Conservation (phyloP, 805 yeast genomes). For the Lipomyces kockii region DNA sequence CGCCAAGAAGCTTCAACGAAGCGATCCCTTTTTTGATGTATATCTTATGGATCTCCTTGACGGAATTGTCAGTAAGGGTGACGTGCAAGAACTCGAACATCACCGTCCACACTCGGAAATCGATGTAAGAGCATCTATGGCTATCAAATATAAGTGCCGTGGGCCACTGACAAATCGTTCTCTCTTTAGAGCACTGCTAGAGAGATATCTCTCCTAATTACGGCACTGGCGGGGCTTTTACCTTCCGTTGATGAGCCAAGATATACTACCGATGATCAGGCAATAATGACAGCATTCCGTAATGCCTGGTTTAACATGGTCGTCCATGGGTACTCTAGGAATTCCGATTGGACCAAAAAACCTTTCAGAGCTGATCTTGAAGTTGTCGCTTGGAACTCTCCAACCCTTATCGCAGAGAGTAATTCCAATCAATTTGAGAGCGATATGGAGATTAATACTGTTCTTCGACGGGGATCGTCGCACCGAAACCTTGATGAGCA, state of each 20-base stretch:
- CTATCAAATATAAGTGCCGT: background rate
- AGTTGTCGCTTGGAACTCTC: conserved; percentile 82
- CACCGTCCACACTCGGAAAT: conserved; percentile 64
- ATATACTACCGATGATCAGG: conserved; percentile 51
- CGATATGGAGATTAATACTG: conserved; percentile 88
- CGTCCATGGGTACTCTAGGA: conserved; percentile 81
- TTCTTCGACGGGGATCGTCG: conserved; percentile 86
- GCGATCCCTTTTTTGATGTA: conserved; percentile 55
- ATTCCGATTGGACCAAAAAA: conserved; percentile 58
- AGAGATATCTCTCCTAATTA: conserved; percentile 66
- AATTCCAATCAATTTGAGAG: conserved; percentile 87
- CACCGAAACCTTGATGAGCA: conserved; percentile 79
- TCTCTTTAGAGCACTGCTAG: conserved; percentile 54
- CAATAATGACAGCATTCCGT: conserved; percentile 65
- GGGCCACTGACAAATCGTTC: background rate
- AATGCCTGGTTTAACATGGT: conserved; percentile 94
- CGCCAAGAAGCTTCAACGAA: conserved; percentile 43
- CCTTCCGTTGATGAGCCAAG: conserved; percentile 62
- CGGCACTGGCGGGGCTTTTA: conserved; percentile 74
- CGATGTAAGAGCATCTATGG: conserved; percentile 17
- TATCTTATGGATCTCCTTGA: conserved; percentile 71
- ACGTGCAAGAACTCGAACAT: conserved; percentile 71
- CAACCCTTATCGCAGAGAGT: conserved; percentile 81
- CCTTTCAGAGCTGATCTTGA: conserved; percentile 54
- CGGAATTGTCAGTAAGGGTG: conserved; percentile 76